phyloP scores from a whole-genome alignment of 257 asterid species.

The Cordia subcordata region DNA sequence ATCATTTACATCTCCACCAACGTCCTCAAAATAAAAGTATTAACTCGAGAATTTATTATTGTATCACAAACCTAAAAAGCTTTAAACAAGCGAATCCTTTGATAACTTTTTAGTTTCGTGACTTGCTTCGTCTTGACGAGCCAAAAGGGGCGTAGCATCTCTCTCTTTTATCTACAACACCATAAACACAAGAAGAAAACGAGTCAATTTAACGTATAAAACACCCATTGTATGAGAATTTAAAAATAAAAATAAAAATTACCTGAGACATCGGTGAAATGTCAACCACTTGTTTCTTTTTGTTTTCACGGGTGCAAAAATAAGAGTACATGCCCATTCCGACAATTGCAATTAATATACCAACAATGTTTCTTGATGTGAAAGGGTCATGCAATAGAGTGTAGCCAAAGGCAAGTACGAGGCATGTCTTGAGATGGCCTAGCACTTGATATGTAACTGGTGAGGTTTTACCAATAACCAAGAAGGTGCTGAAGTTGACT shows the following conservation, averaged over 20 bases:
- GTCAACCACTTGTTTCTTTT: slow-evolving; percentile 51
- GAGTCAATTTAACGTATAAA: no score
- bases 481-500: slow-evolving; percentile 89
- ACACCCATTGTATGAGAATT: no score
- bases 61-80: not conserved
- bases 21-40: no score
- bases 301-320: slow-evolving; percentile 69
- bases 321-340: slow-evolving; percentile 88
- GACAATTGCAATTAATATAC: slow-evolving; percentile 70
- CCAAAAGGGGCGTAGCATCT: slow-evolving; percentile 60
- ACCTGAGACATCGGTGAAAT: slow-evolving; percentile 49
- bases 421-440: slow-evolving; percentile 86
- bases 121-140: slow-evolving; percentile 49
- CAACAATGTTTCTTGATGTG: slow-evolving; percentile 61
- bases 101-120: slow-evolving; percentile 23
- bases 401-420: slow-evolving; percentile 81
- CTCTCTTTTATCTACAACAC: slow-evolving; percentile 56
- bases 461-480: slow-evolving; percentile 92
- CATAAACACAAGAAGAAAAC: no score
- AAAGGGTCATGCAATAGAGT: slow-evolving; percentile 88
- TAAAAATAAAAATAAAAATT: not conserved
- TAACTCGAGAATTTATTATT: no score
- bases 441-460: slow-evolving; percentile 90
- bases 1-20: slow-evolving; percentile 8
- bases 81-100: slow-evolving; percentile 42